Base-by-base conservation (phyloP, 805 yeast species). In the Candida ortonii region DNA sequence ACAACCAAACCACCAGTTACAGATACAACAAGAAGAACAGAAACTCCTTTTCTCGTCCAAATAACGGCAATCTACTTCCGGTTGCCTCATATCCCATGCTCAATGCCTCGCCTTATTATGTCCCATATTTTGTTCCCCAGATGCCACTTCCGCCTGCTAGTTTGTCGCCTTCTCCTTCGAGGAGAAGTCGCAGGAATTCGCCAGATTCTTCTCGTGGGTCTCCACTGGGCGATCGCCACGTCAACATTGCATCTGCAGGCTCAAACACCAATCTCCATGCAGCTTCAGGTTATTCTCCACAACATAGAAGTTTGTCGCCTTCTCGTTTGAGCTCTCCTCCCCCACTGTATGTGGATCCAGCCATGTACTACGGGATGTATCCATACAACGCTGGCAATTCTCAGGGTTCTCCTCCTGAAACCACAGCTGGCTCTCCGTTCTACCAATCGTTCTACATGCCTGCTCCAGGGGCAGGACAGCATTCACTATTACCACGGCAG, bases 121-220 rank as follows among this genome's bases (percentile, higher is more conserved):
- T 37, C 12, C 53, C 55, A 4, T 47, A 48, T 24, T 39, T 40
- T 15, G 23, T 44, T 28, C 44, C 50, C 7, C 48, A 37, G 28
- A 33, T 27, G 7, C 44, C 41, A 15, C 37, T 41, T 2, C 39
- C 38, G 23, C 36, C 27, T 6, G 16, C 35, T 17, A 22, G 25
- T 16, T 9, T 28, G 24, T 29, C 41, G 9, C 16, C 43, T 8
- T 21, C 45, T n/a, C 22, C 40, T 7, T 35, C 49, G n/a, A 34
- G 44, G 26, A 13, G 37, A 23, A 37, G 46, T 22, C 41, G 34
- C 21, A 18, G 40, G 9, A 28, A 31, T 16, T 43, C 53, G 10
- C 47, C 42, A 3, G 29, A 28, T 2, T 41, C 50, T 5, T 32
- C 50, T 6, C 29, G 33, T 7, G 44, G 44, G 15, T 47, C 50